Evolutionary conservation across 2,329 filamentous ascomycete genomes (phyloP).

Genomic region (Torrubiella hemipterigena): DNA sequence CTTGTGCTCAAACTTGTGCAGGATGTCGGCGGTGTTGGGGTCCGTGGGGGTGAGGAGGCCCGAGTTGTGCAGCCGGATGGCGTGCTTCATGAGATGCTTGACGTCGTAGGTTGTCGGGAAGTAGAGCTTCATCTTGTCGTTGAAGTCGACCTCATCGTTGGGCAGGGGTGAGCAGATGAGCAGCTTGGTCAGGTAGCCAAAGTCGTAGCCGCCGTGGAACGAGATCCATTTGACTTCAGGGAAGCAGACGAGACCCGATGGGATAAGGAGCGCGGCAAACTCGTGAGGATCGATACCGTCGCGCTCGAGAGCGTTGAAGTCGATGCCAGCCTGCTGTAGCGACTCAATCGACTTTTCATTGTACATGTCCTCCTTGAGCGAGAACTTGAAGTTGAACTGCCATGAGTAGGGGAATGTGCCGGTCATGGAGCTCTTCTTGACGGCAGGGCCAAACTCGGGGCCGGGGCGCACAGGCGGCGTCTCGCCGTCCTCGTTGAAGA

Average conservation of each 20-base stretch:
- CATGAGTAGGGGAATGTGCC: slow-evolving; percentile 72
- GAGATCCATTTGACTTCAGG: slow-evolving; percentile 92
- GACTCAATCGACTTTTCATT: slow-evolving; percentile 90
- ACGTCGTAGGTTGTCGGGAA: slow-evolving; percentile 93
- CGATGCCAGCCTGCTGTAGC: slow-evolving; percentile 81
- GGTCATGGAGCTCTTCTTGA: slow-evolving; percentile 26
- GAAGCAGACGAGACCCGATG: slow-evolving; percentile 79
- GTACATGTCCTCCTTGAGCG: slow-evolving; percentile 92
- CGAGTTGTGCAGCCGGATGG: slow-evolving; percentile 56
- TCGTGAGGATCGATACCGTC: slow-evolving; percentile 84
- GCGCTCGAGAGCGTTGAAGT: slow-evolving; percentile 72
- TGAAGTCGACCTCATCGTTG: slow-evolving; percentile 81
- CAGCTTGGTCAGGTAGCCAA: slow-evolving; percentile 92
- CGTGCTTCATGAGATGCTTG: slow-evolving; percentile 92
- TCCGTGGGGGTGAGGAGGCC: slow-evolving; percentile 53
- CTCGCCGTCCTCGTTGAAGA: slow-evolving; percentile 86
- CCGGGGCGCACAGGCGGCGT: slow-evolving; percentile 61
- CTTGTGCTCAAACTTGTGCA: slow-evolving; percentile 80
- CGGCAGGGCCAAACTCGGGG: slow-evolving; percentile 25
- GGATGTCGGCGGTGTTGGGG: slow-evolving; percentile 55
- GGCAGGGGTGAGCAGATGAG: slow-evolving; percentile 74
- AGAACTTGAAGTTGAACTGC: slow-evolving; percentile 99
- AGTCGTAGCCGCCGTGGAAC: slow-evolving; percentile 97
- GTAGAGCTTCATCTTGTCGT: slow-evolving; percentile 78
- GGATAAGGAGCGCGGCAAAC: slow-evolving; percentile 82